These are phyloP conservation scores for Rickenella mellea DNA, from an alignment of 768 basidiomycete genomes.

Conservation along the genomic window DNA sequence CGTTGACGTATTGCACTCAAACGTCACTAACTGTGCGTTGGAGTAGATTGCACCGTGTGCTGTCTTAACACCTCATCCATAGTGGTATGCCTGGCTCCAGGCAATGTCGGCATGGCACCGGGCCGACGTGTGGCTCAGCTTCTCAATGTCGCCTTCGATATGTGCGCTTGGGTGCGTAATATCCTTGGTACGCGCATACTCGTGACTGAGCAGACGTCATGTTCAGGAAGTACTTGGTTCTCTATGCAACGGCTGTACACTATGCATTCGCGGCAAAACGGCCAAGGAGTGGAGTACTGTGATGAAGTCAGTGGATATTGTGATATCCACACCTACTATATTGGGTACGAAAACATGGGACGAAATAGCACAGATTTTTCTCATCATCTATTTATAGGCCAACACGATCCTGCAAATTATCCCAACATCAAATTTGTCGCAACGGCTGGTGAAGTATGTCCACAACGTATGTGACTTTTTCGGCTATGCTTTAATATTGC, in stretches of 20 bases:
- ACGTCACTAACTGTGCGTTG: conserved; percentile 46
- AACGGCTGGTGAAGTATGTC: conserved; percentile 49
- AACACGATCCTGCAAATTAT: conserved; percentile 41
- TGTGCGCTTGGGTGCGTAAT: conserved; percentile 46
- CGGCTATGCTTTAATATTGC: background rate
- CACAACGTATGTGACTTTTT: conserved; percentile 27
- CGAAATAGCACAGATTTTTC: conserved; percentile 1
- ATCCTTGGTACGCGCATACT: background rate
- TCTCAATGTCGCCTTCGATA: conserved; percentile 58
- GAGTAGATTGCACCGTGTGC: background rate
- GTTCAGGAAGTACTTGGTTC: conserved; percentile 39
- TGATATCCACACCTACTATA: conserved; percentile 46
- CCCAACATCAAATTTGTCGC: conserved; percentile 45
- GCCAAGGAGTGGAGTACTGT: conserved; percentile 39
- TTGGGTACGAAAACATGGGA: conserved; percentile 17
- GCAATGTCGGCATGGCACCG: conserved; percentile 50
- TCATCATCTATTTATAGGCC: conserved; percentile 10
- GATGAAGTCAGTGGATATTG: conserved; percentile 41
- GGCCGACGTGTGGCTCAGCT: conserved; percentile 48
- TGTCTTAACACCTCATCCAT: background rate
- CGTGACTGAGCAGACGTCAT: no score
- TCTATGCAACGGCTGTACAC: conserved; percentile 40
- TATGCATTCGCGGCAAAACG: conserved; percentile 42
- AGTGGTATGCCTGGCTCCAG: conserved; percentile 38
- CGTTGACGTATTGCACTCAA: conserved; percentile 48